Conservation (phyloP, 805 yeast genomes). For the Pichia phayaonensis region DNA sequence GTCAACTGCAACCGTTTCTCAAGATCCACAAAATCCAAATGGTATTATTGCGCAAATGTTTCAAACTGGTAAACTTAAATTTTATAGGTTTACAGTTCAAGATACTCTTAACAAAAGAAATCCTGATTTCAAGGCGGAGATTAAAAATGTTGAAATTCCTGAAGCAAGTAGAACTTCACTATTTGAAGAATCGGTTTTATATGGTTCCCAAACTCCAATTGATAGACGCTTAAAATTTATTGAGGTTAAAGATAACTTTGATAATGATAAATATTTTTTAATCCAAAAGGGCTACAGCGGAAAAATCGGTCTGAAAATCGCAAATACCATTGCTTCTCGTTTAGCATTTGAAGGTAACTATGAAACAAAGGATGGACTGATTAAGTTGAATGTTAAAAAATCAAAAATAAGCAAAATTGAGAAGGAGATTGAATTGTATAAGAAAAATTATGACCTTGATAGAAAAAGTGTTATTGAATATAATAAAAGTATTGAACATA, state of each 20-base stretch:
- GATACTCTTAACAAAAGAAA: slow-evolving; percentile 6
- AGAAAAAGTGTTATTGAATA: neutral
- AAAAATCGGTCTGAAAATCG: neutral
- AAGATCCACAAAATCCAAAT: slow-evolving; percentile 12
- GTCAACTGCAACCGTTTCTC: slow-evolving; percentile 16
- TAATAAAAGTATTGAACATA: slow-evolving; percentile 2
- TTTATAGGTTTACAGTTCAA: slow-evolving; percentile 39
- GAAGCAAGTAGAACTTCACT: neutral
- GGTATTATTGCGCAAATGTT: slow-evolving; percentile 11
- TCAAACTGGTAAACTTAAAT: slow-evolving; percentile 60
- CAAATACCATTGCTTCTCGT: neutral
- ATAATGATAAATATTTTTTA: neutral
- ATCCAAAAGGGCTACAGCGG: neutral
- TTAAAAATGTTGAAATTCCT: neutral
- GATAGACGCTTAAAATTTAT: neutral
- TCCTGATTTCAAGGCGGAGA: neutral
- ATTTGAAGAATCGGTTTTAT: neutral
- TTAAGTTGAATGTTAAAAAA: neutral
- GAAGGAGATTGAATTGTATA: neutral
- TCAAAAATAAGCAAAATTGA: neutral
- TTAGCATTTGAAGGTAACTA: neutral
- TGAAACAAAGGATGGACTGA: neutral
- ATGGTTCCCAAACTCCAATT: neutral
- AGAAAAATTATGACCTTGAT: neutral
- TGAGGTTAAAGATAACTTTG: neutral